A percentile compares a stretch with the other conserved stretches of the same genome.
phyloP scores from a whole-genome alignment of 1,284 basidiomycete species.

The Ustilago esculenta region DNA sequence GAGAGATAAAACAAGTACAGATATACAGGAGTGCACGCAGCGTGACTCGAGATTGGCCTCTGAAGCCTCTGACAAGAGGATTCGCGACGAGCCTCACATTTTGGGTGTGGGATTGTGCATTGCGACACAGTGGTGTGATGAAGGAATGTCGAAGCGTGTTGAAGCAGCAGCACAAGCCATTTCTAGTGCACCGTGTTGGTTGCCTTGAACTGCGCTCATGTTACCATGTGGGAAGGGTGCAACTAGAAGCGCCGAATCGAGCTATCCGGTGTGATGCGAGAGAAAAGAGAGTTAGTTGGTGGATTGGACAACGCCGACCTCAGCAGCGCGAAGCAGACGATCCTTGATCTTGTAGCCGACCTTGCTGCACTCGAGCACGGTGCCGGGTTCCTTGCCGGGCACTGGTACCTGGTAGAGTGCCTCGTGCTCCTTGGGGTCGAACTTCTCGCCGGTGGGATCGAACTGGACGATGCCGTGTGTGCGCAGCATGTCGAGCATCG shows the following conservation, averaged over 20 bases:
- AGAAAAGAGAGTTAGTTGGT: not conserved
- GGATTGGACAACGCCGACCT: slow-evolving; percentile 86
- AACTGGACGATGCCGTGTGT: slow-evolving; percentile 90
- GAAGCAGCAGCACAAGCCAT: too few species aligned
- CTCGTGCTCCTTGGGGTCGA: slow-evolving; percentile 94
- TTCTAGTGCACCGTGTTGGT: too few species aligned
- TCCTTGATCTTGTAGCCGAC: slow-evolving; percentile 73
- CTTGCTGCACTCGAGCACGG: slow-evolving; percentile 90
- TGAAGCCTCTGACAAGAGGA: too few species aligned
- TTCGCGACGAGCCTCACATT: too few species aligned
- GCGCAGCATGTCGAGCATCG: slow-evolving; percentile 86
- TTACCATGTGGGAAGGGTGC: too few species aligned
- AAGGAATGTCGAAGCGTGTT: too few species aligned
- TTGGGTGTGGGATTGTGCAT: too few species aligned
- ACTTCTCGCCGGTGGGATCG: slow-evolving; percentile 88
- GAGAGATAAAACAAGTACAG: slow-evolving; percentile 22
- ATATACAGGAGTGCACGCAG: slow-evolving; percentile 22
- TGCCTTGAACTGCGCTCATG: too few species aligned
- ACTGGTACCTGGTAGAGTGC: slow-evolving; percentile 95
- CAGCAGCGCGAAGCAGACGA: slow-evolving; percentile 87
- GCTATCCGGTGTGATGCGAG: too few species aligned
- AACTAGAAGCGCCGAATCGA: too few species aligned
- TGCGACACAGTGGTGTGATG: too few species aligned
- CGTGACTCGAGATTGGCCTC: not conserved
- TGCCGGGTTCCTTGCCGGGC: slow-evolving; percentile 83